Evolutionary conservation across 495 filamentous ascomycete genomes (phyloP), one percentile per base, ranked within the genome.

Genomic region (Podospora pseudopauciseta): DNA sequence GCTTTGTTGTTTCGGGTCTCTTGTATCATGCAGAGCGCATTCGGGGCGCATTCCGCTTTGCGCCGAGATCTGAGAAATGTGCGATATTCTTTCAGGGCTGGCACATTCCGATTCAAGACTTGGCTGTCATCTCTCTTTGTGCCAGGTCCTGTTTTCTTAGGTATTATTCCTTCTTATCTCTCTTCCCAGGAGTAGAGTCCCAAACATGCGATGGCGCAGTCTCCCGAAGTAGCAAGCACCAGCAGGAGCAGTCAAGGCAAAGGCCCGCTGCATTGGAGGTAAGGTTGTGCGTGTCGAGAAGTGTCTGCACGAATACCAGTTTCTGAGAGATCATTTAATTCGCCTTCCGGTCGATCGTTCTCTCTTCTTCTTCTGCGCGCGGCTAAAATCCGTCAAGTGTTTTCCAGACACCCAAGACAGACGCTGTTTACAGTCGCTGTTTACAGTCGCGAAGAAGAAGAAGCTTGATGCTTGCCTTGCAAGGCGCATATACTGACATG

Each of bases 1-100:
- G 54, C 19, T 56, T 56, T 56, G 54, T 58, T 58, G n/a, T 58
- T 58, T 58, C 55, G 39, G 39, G 39, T 49, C 39, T 49, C 39
- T 49, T 49, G 1, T 49, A 49, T 6, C 13, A 49, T 49, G 39
- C 39, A 49, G 5, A 58, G n/a, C 55, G 55, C 55, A 58, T 58
- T 20, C 55, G 55, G 18, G 23, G 55, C 55, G 55, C 55, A 58
- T 58, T 26, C 55, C 55, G 55, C 23, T 58, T 58, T 58, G 55
- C 55, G 55, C 55, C 55, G 55, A 58, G 55, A 58, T 19, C 39
- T 49, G 39, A 49, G 39, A 49, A 49, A 49, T 49, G 39, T 49
- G 39, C 39, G 39, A 13, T 49, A 49, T 49, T 49, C 39, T 49
- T 49, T 49, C 39, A 49, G 39, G 39, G 39, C 39, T 18, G 39